Evolutionary conservation across 768 basidiomycete genomes (phyloP).

Genomic region (Lactarius evosmus): DNA sequence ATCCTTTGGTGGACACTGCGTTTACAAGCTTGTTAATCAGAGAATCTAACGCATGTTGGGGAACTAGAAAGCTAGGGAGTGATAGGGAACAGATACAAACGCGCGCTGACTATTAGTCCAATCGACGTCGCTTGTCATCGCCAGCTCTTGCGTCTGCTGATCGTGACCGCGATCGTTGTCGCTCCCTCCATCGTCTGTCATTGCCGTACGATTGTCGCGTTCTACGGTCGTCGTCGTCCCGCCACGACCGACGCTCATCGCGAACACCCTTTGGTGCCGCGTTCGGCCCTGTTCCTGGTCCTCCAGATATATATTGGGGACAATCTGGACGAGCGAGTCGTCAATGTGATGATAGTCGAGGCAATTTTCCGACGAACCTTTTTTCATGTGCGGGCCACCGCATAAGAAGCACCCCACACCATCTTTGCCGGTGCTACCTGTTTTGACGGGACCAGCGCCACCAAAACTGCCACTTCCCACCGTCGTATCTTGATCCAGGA

Average conservation of each 20-base stretch:
- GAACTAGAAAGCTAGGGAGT: background rate
- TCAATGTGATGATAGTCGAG: background rate
- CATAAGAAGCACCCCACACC: slow-evolving; percentile 85
- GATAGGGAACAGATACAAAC: background rate
- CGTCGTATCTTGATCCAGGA: slow-evolving; percentile 93
- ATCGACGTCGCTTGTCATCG: slow-evolving; percentile 37
- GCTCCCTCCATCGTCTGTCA: slow-evolving; percentile 27
- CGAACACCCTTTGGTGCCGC: slow-evolving; percentile 29
- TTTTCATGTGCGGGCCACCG: slow-evolving; percentile 91
- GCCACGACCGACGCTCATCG: slow-evolving; percentile 29
- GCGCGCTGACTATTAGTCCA: background rate
- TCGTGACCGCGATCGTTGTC: slow-evolving; percentile 33
- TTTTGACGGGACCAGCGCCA: slow-evolving; percentile 49
- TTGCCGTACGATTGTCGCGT: slow-evolving; percentile 12
- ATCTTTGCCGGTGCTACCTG: slow-evolving; percentile 53
- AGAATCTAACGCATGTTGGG: background rate
- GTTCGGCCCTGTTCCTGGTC: slow-evolving; percentile 36
- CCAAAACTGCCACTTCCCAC: slow-evolving; percentile 60
- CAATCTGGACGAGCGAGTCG: slow-evolving; percentile 32
- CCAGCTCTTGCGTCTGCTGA: slow-evolving; percentile 30
- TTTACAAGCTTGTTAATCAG: background rate
- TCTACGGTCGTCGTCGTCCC: slow-evolving; percentile 27
- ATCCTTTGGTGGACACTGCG: background rate
- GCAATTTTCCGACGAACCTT: slow-evolving; percentile 47
- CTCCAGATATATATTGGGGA: slow-evolving; percentile 36